These are phyloP conservation scores for Tephrocybe sp. DNA, from an alignment of 768 basidiomycete species.

Conservation along the genomic window DNA sequence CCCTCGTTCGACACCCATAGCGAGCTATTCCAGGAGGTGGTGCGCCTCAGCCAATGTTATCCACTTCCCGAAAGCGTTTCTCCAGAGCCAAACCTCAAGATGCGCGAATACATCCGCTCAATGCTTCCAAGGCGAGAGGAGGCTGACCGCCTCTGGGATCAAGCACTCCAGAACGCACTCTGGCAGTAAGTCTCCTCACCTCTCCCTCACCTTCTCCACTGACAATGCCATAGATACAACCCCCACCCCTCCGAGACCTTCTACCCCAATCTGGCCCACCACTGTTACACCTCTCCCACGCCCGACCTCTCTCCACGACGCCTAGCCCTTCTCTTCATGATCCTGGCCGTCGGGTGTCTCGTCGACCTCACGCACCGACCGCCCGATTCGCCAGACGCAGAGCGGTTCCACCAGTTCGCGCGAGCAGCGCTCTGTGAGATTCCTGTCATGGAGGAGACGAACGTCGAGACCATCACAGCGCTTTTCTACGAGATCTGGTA, in stretches of 20 bases:
- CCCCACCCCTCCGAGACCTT: conserved; percentile 65
- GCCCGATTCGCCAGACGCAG: conserved; percentile 52
- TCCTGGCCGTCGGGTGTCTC: conserved; percentile 66
- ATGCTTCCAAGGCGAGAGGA: conserved; percentile 57
- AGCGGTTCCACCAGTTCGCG: conserved; percentile 57
- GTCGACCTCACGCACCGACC: conserved; percentile 54
- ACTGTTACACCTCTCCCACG: conserved; percentile 56
- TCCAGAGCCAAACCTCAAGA: conserved; percentile 49
- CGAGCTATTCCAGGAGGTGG: conserved; percentile 39
- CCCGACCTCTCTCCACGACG: conserved; percentile 59
- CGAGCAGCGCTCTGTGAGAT: conserved; percentile 62
- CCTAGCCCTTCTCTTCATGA: conserved; percentile 66
- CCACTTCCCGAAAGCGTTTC: conserved; percentile 48
- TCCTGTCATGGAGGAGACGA: conserved; percentile 68
- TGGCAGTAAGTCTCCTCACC: conserved; percentile 52
- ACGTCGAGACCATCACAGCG: conserved; percentile 56
- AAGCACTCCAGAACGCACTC: conserved; percentile 60
- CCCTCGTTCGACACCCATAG: conserved; percentile 24
- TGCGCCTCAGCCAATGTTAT: conserved; percentile 56
- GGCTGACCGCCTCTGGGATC: conserved; percentile 62
- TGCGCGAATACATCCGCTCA: conserved; percentile 55
- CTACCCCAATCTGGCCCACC: conserved; percentile 63
- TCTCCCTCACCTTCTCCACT: background rate
- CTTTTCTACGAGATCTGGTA: conserved; percentile 71
- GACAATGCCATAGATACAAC: conserved; percentile 47